phyloP scores from a whole-genome alignment of 2,329 filamentous ascomycete genomes.

The Triangularia setosa region DNA sequence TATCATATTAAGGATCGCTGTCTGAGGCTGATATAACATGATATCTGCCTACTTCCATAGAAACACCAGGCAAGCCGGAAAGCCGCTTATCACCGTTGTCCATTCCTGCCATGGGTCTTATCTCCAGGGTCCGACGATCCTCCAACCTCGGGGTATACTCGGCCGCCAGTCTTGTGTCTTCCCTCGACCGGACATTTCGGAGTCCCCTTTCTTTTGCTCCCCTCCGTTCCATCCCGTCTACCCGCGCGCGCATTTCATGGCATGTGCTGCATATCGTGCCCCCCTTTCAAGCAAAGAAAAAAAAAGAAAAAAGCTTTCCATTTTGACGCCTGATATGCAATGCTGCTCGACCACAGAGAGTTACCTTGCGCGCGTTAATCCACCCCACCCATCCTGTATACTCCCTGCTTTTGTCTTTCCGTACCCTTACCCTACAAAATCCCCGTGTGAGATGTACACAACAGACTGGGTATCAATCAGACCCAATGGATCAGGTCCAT shows the following conservation, averaged over 20 bases:
- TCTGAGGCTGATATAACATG: not conserved
- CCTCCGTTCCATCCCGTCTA: not conserved
- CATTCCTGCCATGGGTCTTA: not conserved
- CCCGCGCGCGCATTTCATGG: not conserved
- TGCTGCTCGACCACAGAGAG: not conserved
- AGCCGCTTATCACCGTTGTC: not conserved
- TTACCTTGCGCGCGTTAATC: not conserved
- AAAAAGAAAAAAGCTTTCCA: not conserved
- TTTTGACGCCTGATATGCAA: constrained; percentile 4
- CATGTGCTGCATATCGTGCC: not conserved
- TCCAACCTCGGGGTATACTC: not conserved
- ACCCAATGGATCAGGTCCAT: not conserved
- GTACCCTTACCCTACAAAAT: not conserved
- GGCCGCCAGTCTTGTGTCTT: not conserved
- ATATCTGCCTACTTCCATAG: not conserved
- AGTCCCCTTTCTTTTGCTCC: not conserved
- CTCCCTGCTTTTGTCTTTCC: not conserved
- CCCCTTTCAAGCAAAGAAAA: not conserved
- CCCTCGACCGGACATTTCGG: not conserved
- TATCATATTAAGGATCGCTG: not conserved
- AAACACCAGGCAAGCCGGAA: not conserved
- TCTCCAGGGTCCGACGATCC: not conserved
- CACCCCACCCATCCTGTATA: not conserved
- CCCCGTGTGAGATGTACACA: not conserved
- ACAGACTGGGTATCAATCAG: not conserved